Percentiles rank a stretch among this genome's conserved stretches.
Conservation (phyloP, 1,284 basidiomycete species). For the Puccinia sorghi region DNA sequence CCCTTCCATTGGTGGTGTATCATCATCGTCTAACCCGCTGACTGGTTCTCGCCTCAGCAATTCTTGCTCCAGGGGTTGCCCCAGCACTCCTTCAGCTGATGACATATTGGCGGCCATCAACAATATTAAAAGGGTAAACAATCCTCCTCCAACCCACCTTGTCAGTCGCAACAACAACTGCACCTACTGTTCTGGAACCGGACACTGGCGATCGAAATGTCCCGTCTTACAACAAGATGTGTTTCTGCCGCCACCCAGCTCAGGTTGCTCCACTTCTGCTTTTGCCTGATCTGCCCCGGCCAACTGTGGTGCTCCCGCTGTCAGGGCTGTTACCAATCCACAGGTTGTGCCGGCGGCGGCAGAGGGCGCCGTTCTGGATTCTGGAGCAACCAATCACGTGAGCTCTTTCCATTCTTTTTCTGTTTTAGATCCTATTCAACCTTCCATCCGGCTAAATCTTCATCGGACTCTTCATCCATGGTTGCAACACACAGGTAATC, state of each 20-base stretch:
- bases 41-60: too few relatives aligned
- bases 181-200: too few relatives aligned
- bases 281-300: not conserved
- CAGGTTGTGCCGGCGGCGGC: not conserved
- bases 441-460: too few relatives aligned
- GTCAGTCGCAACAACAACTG: too few relatives aligned
- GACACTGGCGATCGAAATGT: conserved; percentile 6
- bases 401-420: conserved; percentile 1
- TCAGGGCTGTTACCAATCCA: not conserved
- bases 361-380: too few relatives aligned
- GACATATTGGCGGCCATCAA: not conserved
- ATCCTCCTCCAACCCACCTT: not conserved
- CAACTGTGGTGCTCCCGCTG: not conserved
- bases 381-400: too few relatives aligned
- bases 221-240: not conserved
- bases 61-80: too few relatives aligned
- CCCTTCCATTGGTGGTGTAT: too few relatives aligned
- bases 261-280: not conserved
- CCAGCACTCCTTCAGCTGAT: not conserved
- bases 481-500: too few relatives aligned
- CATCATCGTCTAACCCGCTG: too few relatives aligned
- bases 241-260: not conserved
- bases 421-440: not conserved
- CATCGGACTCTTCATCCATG: too few relatives aligned
- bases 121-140: too few relatives aligned